Evolutionary conservation across 2,329 filamentous ascomycete genomes (phyloP), one percentile per base, ranked within the genome.

Genomic region (Lachnellula occidentalis): DNA sequence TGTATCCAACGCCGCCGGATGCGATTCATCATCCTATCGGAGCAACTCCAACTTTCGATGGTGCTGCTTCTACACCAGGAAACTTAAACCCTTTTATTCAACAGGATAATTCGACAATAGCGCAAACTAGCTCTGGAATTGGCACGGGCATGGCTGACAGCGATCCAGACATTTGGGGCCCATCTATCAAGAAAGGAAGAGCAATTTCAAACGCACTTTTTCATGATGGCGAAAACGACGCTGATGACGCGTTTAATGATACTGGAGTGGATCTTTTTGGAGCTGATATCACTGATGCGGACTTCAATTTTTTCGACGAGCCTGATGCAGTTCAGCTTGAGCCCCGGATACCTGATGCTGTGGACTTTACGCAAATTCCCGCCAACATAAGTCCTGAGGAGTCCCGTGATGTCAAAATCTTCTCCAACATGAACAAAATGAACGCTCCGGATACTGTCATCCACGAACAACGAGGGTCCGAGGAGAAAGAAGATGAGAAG

Each of bases 271-370:
- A 89, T 60, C 80, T 86, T 61, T 90, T 89, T 70, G 83, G 79
- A n/a, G 81, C 72, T 34, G 73, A 84, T 60, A 78, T 92, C n/a
- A 91, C 86, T 1, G 89, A 94, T 62, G 88, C 83, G 5, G 89
- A 94, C 66, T 92, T 92, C 67, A 89, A 81, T 67, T 92, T 92
- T 69, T 92, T 92, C 62, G 88, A 92, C 63, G 84, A 87, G 57
- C 75, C 76, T 55, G 73, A 70, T 55, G 66, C 48, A 45, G 45
- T 65, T 31, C 53, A 61, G n/a, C 52, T 62, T 47, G 61, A 63
- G 41, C 50, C 58, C 27, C 61, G 63, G 22, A 15, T 48, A 37
- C n/a, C 50, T 42, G 54, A 42, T 5, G 56, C 57, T 15, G 21
- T 31, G 14, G 22, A 27, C 4, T 7, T 31, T 5, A 24, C 31